phyloP scores from a whole-genome alignment of 1,284 basidiomycete genomes.

The Melampsora americana region DNA sequence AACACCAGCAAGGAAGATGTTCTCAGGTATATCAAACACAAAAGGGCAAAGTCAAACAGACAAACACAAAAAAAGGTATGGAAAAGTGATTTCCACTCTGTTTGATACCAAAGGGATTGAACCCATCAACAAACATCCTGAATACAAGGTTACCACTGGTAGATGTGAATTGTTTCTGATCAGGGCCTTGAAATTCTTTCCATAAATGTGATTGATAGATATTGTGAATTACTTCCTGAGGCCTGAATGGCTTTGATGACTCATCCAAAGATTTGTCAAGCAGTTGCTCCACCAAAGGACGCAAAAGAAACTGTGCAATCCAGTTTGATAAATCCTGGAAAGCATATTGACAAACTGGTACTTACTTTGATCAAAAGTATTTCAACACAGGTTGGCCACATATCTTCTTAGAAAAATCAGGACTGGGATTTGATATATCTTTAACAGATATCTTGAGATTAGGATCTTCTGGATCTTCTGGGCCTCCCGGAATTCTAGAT shows the following conservation, averaged over 20 bases:
- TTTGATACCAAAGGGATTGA: no score
- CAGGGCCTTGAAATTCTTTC: slow-evolving; percentile 18
- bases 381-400: no score
- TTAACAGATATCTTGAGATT: no score
- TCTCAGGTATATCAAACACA: slow-evolving; percentile 52
- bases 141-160: slow-evolving; percentile 7
- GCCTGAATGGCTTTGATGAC: slow-evolving; percentile 2
- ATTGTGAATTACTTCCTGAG: slow-evolving; percentile 5
- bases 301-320: background rate
- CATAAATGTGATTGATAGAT: slow-evolving; percentile 29
- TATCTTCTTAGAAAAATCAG: no score
- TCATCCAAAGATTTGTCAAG: no score
- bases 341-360: slow-evolving; percentile 7
- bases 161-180: slow-evolving; percentile 4
- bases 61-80: slow-evolving; percentile 16
- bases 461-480: no score
- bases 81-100: slow-evolving; percentile 18
- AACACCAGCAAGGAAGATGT: slow-evolving; percentile 55
- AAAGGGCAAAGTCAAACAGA: slow-evolving; percentile 47
- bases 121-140: slow-evolving; percentile 6
- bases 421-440: no score
- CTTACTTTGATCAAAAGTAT: background rate
- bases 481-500: no score
- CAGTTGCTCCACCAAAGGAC: no score
- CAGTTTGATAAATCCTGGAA: slow-evolving; percentile 11